phyloP scores from a whole-genome alignment of 2,329 filamentous ascomycete genomes.

The Apiospora marii region DNA sequence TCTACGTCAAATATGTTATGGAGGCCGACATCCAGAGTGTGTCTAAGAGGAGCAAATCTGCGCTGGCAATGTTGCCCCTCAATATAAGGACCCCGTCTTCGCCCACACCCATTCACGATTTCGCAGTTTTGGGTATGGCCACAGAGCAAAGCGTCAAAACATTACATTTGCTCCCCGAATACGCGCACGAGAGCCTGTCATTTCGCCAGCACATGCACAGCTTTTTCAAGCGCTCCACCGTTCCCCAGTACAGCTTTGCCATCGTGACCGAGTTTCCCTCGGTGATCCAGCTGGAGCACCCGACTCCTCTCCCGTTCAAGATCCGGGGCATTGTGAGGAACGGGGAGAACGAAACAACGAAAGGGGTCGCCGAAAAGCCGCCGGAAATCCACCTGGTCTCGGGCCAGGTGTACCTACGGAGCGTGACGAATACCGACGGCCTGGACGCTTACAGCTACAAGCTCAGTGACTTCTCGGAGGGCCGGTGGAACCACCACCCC shows the following conservation, averaged over 20 bases:
- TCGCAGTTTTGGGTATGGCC: slow-evolving; percentile 1
- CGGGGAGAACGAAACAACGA: slow-evolving; percentile 27
- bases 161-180: slow-evolving; percentile 42
- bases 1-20: slow-evolving; percentile 47
- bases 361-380: slow-evolving; percentile 25
- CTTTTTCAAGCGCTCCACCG: slow-evolving; percentile 43
- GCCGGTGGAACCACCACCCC: slow-evolving; percentile 19
- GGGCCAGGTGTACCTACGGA: slow-evolving; percentile 28
- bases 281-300: slow-evolving; percentile 41
- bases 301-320: slow-evolving; percentile 33
- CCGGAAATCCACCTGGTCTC: slow-evolving; percentile 32
- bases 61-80: slow-evolving; percentile 37
- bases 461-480: neutral
- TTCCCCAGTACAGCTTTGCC: slow-evolving; percentile 41
- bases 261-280: slow-evolving; percentile 39
- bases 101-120: slow-evolving; percentile 33
- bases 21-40: slow-evolving; percentile 38
- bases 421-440: slow-evolving; percentile 16
- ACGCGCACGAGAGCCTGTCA: slow-evolving; percentile 36
- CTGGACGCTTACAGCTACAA: slow-evolving; percentile 4
- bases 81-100: slow-evolving; percentile 27
- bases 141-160: slow-evolving; percentile 26
- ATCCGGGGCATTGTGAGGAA: slow-evolving; percentile 30
- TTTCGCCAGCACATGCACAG: slow-evolving; percentile 44
- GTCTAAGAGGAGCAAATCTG: neutral